A percentile compares a stretch with the other conserved stretches of the same genome.
phyloP scores from a whole-genome alignment of 2,329 filamentous ascomycete genomes.

The Exophiala mesophila region DNA sequence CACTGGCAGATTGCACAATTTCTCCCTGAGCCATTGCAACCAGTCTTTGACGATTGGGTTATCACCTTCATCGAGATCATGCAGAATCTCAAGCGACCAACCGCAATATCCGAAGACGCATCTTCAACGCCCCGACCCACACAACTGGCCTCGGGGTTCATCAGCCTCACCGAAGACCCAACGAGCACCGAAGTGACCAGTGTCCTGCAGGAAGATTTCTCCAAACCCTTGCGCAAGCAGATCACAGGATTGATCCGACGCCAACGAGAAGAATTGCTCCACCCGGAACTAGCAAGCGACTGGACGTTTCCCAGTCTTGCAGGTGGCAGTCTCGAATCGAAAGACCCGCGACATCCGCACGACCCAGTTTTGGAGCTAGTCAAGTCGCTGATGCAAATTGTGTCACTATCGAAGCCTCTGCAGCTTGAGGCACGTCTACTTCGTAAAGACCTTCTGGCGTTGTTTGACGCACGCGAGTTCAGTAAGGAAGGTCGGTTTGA shows the following conservation, averaged over 20 bases:
- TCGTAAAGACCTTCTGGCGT: constrained; percentile 77
- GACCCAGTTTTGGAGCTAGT: constrained; percentile 87
- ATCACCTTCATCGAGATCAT: constrained; percentile 93
- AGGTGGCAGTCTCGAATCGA: constrained; percentile 35
- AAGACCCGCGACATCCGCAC: constrained; percentile 34
- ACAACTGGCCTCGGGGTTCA: constrained; percentile 51
- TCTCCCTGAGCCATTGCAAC: constrained; percentile 72
- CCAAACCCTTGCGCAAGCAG: constrained; percentile 84
- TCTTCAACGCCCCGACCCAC: constrained; percentile 51
- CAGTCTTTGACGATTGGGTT: constrained; percentile 85
- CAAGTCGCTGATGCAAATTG: constrained; percentile 86
- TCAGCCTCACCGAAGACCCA: constrained; percentile 53
- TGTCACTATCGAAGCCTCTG: constrained; percentile 67
- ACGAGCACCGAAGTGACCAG: constrained; percentile 55
- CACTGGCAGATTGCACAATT: constrained; percentile 96
- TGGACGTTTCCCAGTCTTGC: constrained; percentile 73
- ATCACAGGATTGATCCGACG: constrained; percentile 75
- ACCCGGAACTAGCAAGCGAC: constrained; percentile 80
- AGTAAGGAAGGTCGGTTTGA: constrained; percentile 78
- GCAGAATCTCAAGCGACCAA: constrained; percentile 74
- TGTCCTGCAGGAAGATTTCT: constrained; percentile 75
- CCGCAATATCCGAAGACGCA: constrained; percentile 56
- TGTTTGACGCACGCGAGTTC: constrained; percentile 96
- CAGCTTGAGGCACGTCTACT: constrained; percentile 76
- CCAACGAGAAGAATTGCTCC: constrained; percentile 82